Percentiles rank a stretch among this genome's conserved stretches.
These are phyloP conservation scores for Mycena galopus DNA, from an alignment of 768 basidiomycete genomes.

Conservation along the genomic window DNA sequence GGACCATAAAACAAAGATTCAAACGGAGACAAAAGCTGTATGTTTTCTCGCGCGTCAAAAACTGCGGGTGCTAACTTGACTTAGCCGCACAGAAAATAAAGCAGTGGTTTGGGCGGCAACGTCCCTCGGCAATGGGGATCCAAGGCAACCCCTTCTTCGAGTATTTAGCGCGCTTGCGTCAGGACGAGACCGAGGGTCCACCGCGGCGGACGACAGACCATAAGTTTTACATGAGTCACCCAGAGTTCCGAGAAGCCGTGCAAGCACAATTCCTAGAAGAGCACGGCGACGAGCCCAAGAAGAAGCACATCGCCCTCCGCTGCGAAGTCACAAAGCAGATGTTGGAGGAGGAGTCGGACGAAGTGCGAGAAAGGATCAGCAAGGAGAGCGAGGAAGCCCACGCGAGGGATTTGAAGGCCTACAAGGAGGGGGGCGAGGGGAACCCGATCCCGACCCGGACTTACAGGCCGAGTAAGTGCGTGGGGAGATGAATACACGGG, in stretches of 20 bases:
- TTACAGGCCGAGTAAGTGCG: background rate
- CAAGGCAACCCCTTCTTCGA: slow-evolving; percentile 1
- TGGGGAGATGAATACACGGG: background rate
- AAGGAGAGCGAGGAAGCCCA: background rate
- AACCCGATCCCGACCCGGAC: background rate
- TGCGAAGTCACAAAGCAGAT: background rate
- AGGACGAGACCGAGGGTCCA: background rate
- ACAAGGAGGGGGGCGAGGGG: background rate
- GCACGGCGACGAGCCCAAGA: background rate
- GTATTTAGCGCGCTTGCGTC: background rate
- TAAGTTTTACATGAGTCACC: background rate
- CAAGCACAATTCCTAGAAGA: background rate
- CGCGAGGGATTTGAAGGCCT: background rate
- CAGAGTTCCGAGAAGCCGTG: background rate
- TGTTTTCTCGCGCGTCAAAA: too few species aligned
- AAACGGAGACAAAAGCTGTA: too few species aligned
- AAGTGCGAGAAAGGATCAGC: background rate
- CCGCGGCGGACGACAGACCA: background rate
- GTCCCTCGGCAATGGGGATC: too few species aligned
- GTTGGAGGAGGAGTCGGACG: background rate
- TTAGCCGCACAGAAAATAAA: too few species aligned
- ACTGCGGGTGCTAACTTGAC: too few species aligned
- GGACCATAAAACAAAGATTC: too few species aligned
- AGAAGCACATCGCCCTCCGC: background rate
- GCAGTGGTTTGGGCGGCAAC: too few species aligned